A percentile compares a stretch with the other conserved stretches of the same genome.
These are phyloP conservation scores for Paraphaeosphaeria sporulosa DNA, from an alignment of 2,329 filamentous ascomycete genomes.

Conservation along the genomic window DNA sequence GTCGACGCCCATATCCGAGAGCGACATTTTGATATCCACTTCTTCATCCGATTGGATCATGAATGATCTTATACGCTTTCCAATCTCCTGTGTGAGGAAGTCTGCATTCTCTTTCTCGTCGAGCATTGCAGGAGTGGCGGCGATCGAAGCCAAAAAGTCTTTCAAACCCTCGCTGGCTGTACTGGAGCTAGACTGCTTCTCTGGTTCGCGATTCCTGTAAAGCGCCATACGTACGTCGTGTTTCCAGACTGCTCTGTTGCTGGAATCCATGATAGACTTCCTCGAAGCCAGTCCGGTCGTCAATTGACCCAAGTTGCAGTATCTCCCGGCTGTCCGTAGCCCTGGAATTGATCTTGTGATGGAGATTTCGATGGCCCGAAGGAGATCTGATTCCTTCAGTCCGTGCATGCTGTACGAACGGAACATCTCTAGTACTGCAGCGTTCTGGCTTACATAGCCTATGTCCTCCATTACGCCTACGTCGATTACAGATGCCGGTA, in stretches of 20 bases:
- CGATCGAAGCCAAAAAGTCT: not conserved
- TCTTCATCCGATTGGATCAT: no score
- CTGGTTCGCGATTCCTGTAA: not conserved
- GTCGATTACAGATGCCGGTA: constrained; percentile 56
- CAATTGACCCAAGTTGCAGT: not conserved
- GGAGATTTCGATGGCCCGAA: not conserved
- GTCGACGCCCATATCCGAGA: not conserved
- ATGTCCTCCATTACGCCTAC: constrained; percentile 58
- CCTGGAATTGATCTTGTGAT: not conserved
- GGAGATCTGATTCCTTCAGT: not conserved
- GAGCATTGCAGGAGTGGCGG: not conserved
- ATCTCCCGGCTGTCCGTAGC: not conserved
- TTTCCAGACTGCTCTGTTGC: not conserved
- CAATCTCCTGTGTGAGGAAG: not conserved
- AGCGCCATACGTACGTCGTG: not conserved
- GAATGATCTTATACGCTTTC: not conserved
- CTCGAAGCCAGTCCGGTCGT: not conserved
- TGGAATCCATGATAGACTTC: not conserved
- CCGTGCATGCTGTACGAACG: not conserved
- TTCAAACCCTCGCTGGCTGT: not conserved
- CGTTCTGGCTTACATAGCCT: constrained; percentile 45
- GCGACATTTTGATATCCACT: not conserved
- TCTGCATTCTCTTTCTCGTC: not conserved
- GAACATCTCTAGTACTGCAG: not conserved
- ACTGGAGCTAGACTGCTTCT: not conserved